Percentiles rank a stretch among this genome's conserved stretches.
These are phyloP conservation scores for Dactylellina parvicollis DNA, from an alignment of 2,329 filamentous ascomycete species.

Conservation along the genomic window DNA sequence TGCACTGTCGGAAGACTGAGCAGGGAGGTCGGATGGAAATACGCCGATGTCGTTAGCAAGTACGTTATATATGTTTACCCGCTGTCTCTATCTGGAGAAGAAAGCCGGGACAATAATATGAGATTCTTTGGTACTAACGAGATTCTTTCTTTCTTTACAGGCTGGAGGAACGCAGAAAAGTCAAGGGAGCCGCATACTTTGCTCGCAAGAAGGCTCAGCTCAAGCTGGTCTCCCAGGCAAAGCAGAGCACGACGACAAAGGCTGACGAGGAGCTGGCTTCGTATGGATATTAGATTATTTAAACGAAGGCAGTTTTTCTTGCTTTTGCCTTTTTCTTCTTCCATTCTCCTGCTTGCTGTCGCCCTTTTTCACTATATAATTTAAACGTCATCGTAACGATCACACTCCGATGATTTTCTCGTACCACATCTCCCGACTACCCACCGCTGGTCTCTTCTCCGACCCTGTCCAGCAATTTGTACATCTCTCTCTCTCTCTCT, in stretches of 20 bases:
- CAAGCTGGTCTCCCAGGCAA: conserved; percentile 75
- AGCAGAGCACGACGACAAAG: conserved; percentile 56
- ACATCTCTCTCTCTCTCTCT: conserved; percentile 7
- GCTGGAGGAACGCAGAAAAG: conserved; percentile 99
- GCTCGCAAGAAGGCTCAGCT: conserved; percentile 98
- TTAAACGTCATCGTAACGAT: conserved; percentile 37
- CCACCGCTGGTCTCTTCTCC: neutral
- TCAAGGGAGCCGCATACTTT: conserved; percentile 99
- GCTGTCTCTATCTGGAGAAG: neutral
- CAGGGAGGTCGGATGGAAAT: conserved; percentile 99
- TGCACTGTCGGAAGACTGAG: conserved; percentile 97
- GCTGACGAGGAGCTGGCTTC: conserved; percentile 57
- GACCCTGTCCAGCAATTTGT: neutral
- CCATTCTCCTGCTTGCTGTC: conserved; percentile 35
- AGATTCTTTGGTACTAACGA: too few species aligned
- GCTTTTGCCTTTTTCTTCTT: conserved; percentile 10
- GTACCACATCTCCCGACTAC: neutral
- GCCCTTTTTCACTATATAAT: conserved; percentile 36
- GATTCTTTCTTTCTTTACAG: conserved; percentile 66
- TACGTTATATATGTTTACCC: conserved; percentile 67
- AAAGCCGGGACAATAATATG: too few species aligned
- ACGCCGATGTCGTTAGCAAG: conserved; percentile 98
- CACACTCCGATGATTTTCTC: conserved; percentile 1
- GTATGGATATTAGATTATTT: conserved; percentile 57
- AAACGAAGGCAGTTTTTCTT: conserved; percentile 20